Evolutionary conservation across 2,329 filamentous ascomycete genomes (phyloP), one percentile per base, ranked within the genome.

Genomic region (Pseudocercospora macadamiae): DNA sequence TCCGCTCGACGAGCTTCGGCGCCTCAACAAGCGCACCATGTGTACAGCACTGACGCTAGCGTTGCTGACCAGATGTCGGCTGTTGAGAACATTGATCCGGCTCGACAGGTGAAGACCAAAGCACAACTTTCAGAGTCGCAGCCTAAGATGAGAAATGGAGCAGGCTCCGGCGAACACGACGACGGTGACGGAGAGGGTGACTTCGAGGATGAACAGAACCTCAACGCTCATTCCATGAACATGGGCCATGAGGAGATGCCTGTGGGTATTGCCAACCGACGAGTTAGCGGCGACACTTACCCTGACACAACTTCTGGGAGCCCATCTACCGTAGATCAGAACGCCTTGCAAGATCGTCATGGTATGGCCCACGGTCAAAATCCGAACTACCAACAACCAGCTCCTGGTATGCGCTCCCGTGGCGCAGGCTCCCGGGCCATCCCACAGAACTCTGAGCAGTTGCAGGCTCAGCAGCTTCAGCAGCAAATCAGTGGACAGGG

Each of bases 261-360:
- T 14, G 8, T 45, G 12, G 36, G 39, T 25, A n/a, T 51, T 7
- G 36, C 4, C n/a, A 14, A 45, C 3, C 47, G 42, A 8, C 25
- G 34, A 3, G 44, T 64, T n/a, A 42, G 32, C n/a, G 63, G 61
- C 2, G 60, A 63, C 26, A 56, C 57, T 3, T 63, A 61, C 34
- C 63, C 63, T n/a, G 52, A 57, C 8, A 65, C 63, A n/a, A 63
- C 58, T 36, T 54, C 51, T 19, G 61, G 54, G 3, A 42, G 45
- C 3, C 65, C 57, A 18, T 56, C 65, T 16, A 57, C 51, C 10
- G 44, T 42, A 4, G 58, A 61, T 18, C 25, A 10, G 4, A 28
- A 52, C 10, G 58, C 54, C 2, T 23, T 10, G 32, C 49, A 32
- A 34, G 47, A 34, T 8, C 47, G 16, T 32, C n/a, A n/a, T n/a